Base-by-base conservation (phyloP, 1,139 yeast genomes). In the Protomyces pachydermus region DNA sequence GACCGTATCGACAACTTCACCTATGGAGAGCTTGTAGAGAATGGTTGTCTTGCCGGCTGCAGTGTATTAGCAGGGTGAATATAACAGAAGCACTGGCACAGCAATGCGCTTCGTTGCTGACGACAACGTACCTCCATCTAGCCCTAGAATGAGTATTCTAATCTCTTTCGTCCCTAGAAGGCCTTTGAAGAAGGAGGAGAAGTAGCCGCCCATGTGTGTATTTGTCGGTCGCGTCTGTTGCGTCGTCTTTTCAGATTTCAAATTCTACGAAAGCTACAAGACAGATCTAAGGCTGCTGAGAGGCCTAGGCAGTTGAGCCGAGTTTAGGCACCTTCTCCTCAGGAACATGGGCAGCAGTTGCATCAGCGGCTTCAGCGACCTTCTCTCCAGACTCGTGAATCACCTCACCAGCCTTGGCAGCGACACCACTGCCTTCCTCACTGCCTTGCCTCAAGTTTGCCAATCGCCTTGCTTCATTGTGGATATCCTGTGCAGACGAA, bases 151-250 rank as follows among this genome's bases (percentile, higher is more conserved):
- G 69, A 93, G 82, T 66, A 93, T 91, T 70, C 98, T 83, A 72
- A 91, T 87, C 76, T 93, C 98, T 76, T 90, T 90, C 72, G 86
- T 87, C 39, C 96, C 95, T 96, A 97, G 93, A 64, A 93, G 80
- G 72, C 84, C 84, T 65, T 91, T 86, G 74, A 91, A 90, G 72
- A 93, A 84, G 68, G 87, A 85, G 74, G 97, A 90, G 77, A 93
- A 86, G 46, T 85, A 81, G 76, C 88, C 91, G 37, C 97, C 97
- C 71, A 56, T 55, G 57, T 14, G 53, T 25, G 16, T 34, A 10
- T 6, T 10, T 25, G 34, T 3, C 25, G 8, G 23, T 16, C 42
- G 42, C 42, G 42, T 14, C 16, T 14, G 5, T 20, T 20, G 23
- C 23, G 23, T 20, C 23, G 23, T 20, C 23, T 20, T 20, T 20